These are phyloP conservation scores for Somion occarium DNA, from an alignment of 1,284 basidiomycete genomes.

Conservation along the genomic window DNA sequence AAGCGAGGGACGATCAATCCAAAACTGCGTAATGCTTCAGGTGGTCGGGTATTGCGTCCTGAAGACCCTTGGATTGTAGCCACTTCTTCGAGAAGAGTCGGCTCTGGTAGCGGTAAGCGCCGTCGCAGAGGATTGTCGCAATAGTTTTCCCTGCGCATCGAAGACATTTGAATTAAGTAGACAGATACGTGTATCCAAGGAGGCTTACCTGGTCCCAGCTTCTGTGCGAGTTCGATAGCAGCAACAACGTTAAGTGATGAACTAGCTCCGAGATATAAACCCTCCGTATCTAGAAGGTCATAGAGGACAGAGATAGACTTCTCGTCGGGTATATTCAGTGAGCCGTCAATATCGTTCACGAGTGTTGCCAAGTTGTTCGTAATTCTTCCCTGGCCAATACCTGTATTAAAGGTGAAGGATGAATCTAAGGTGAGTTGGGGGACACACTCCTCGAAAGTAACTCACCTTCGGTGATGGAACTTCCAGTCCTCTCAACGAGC, in stretches of 20 bases:
- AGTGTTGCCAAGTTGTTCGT: constrained; percentile 93
- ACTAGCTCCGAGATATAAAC: constrained; percentile 94
- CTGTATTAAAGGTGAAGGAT: constrained; percentile 35
- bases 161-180: constrained; percentile 8
- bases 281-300: constrained; percentile 88
- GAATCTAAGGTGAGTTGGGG: too few relatives aligned
- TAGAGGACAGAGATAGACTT: constrained; percentile 95
- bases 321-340: constrained; percentile 84
- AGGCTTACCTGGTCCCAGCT: constrained; percentile 72
- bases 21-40: constrained; percentile 91
- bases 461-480: constrained; percentile 94
- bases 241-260: constrained; percentile 96
- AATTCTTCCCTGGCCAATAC: constrained; percentile 96
- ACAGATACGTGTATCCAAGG: constrained; percentile 1
- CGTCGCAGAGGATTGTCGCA: constrained; percentile 91
- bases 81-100: constrained; percentile 94
- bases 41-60: constrained; percentile 77
- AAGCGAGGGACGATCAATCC: constrained; percentile 36
- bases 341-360: constrained; percentile 75
- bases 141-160: constrained; percentile 74
- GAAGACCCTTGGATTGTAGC: constrained; percentile 82
- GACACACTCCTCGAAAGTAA: too few relatives aligned
- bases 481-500: constrained; percentile 76
- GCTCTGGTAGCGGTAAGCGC: constrained; percentile 95
- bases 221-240: constrained; percentile 83